These are phyloP conservation scores for Malus domestica DNA, from an alignment of 306 rosid species.

Conservation along the genomic window ASM211411v1 NC_041795.1:19688001-19688500, in stretches of 20 bases:
- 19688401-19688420: constrained; percentile 61
- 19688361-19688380: constrained; percentile 49
- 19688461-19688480: constrained; percentile 68
- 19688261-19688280: background rate
- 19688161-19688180: too few relatives aligned
- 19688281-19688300: background rate
- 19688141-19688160: too few relatives aligned
- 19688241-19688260: background rate
- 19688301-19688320: background rate
- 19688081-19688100: background rate
- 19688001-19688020: background rate
- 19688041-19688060: background rate
- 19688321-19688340: background rate
- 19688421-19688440: constrained; percentile 60
- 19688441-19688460: constrained; percentile 77
- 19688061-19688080: background rate
- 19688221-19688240: background rate
- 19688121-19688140: too few relatives aligned
- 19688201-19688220: background rate
- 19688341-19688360: background rate
- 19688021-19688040: background rate
- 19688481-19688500: constrained; percentile 68
- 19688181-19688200: too few relatives aligned
- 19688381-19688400: constrained; percentile 84
- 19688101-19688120: too few relatives aligned